Base-by-base conservation (phyloP, 2,329 filamentous ascomycete species). In the Sarocladium oryzae region DNA sequence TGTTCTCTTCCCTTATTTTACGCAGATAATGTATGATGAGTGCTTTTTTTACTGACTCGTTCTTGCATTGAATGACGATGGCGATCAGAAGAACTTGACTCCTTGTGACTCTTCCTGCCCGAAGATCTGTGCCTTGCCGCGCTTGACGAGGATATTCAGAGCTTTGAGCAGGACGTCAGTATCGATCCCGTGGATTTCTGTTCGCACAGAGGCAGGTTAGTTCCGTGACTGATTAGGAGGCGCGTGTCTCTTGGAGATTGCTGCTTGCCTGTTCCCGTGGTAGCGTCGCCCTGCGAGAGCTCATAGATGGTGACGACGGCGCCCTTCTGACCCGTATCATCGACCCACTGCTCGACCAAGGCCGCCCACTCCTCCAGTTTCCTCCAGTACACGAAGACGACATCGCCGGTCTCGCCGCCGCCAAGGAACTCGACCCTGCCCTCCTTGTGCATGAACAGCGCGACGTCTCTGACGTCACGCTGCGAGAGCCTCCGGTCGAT, bases 221-320 rank as follows among this genome's bases (percentile, higher is more conserved):
- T 13, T 10, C 21, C 6, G 5, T 41, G 20, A 10, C 33, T 36
- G 15, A 8, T n/a, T n/a, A n/a, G n/a, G n/a, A n/a, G n/a, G n/a
- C 28, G 28, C 30, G 8, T 8, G 15, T 32, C 30, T 32, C 30
- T n/a, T 15, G 5, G 33, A 36, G 33, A 8, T 5, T 36, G 33
- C 8, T 8, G n/a, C 75, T 58, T 64, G 86, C 85, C 84, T 58
- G 85, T 81, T 2, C 80, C 82, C 53, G 74, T 69, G 2, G 88
- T 89, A 26, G 77, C 85, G 62, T 97, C 92, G n/a, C 92, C 89
- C 67, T 96, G 84, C 2, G 82, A 78, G 61, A 99, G 72, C 72
- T 99, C 93, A 68, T 96, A 97, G 21, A 99, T 74, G 52, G 93
- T 99, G 63, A 99, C 69, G 52, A 99, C 92, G 11, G 79, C 82